Conservation (phyloP, 108 stramenopile species). For the Nitzschia inconspicua region DNA sequence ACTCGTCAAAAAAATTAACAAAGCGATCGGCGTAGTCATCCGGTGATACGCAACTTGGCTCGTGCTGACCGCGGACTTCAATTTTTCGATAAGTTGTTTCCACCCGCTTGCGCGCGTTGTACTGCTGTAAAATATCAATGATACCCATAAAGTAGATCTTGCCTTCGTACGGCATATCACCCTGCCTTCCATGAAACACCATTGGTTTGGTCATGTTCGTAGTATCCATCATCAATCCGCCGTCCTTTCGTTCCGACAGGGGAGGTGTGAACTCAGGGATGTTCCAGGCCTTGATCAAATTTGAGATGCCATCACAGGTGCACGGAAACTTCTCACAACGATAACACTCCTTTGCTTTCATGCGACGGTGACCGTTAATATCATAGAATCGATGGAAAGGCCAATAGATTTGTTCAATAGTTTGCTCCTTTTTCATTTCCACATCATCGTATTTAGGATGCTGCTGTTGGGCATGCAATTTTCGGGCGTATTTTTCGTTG, state of each 20-base stretch:
- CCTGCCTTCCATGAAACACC: slow-evolving; percentile 41
- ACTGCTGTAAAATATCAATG: slow-evolving; percentile 97
- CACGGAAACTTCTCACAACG: slow-evolving; percentile 21
- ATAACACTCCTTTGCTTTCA: slow-evolving; percentile 41
- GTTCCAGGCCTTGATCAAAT: slow-evolving; percentile 36
- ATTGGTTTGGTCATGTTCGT: slow-evolving; percentile 50
- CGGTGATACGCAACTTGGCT: slow-evolving; percentile 84
- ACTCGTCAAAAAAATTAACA: slow-evolving; percentile 78
- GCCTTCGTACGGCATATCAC: slow-evolving; percentile 58
- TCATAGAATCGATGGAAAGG: slow-evolving; percentile 82
- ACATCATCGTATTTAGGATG: slow-evolving; percentile 30
- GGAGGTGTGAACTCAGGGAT: slow-evolving; percentile 60
- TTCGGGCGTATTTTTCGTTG: slow-evolving; percentile 3
- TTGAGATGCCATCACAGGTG: slow-evolving; percentile 18
- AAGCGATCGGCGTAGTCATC: slow-evolving; percentile 80
- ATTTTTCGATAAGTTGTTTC: slow-evolving; percentile 75
- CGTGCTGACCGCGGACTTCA: slow-evolving; percentile 46
- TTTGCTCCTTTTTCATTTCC: slow-evolving; percentile 62
- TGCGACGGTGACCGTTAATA: slow-evolving; percentile 65
- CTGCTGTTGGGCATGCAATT: slow-evolving; percentile 9
- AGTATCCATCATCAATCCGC: slow-evolving; percentile 86
- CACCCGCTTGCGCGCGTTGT: slow-evolving; percentile 83
- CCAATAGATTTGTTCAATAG: slow-evolving; percentile 85
- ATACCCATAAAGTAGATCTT: slow-evolving; percentile 95
- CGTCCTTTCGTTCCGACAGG: slow-evolving; percentile 77